A percentile compares a stretch with the other conserved stretches of the same genome.
Conservation (phyloP, 306 rosid species). For the Gynostemma pentaphyllum region DNA sequence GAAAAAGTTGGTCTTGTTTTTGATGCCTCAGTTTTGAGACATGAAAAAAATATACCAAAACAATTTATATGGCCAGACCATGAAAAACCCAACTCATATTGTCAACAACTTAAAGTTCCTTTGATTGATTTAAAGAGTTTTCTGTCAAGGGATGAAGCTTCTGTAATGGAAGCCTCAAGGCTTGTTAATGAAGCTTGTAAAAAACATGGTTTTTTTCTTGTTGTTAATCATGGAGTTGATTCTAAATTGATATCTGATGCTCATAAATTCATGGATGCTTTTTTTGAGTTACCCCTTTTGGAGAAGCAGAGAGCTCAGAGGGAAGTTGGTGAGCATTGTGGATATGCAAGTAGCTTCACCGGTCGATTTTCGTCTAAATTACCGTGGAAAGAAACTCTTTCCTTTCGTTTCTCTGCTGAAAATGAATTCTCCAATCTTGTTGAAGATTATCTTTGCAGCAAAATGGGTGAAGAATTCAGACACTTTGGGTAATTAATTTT, state of each 20-base stretch:
- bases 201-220: constrained; percentile 81
- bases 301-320: constrained; percentile 77
- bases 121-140: constrained; percentile 49
- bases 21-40: constrained; percentile 49
- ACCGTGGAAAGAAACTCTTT: constrained; percentile 92
- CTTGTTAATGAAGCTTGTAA: constrained; percentile 58
- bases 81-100: constrained; percentile 46
- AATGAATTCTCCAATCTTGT: constrained; percentile 21
- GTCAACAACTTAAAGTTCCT: constrained; percentile 56
- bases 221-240: constrained; percentile 72
- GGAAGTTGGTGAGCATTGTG: constrained; percentile 72
- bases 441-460: constrained; percentile 32
- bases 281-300: constrained; percentile 58
- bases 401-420: constrained; percentile 44
- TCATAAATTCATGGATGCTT: constrained; percentile 51
- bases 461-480: constrained; percentile 45
- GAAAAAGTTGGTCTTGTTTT: constrained; percentile 37
- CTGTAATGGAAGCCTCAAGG: constrained; percentile 36
- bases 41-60: constrained; percentile 41
- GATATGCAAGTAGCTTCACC: constrained; percentile 94
- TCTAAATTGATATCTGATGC: constrained; percentile 36
- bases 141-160: constrained; percentile 42
- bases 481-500: constrained; percentile 44
- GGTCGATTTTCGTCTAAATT: constrained; percentile 80
- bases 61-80: constrained; percentile 91